Evolutionary conservation across 805 yeast species (phyloP).

Genomic region (Pichia eremophila): DNA sequence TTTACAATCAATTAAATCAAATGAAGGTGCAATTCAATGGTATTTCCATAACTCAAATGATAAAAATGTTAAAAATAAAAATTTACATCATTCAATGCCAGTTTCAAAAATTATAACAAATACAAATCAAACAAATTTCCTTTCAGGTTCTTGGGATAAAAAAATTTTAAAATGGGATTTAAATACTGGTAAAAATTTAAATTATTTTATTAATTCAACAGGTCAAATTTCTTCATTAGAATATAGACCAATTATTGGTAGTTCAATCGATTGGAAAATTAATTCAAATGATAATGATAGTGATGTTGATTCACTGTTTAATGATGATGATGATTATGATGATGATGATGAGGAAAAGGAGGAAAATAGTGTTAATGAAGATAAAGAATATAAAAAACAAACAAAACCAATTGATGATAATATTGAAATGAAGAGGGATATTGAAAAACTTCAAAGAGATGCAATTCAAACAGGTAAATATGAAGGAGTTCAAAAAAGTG

Average conservation of each 20-base stretch:
- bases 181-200: conserved; percentile 50
- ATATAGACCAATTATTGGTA: conserved; percentile 53
- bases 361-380: conserved; percentile 29
- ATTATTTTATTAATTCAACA: conserved; percentile 44
- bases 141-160: conserved; percentile 91
- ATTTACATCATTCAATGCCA: conserved; percentile 51
- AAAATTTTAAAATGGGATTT: conserved; percentile 77
- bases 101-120: conserved; percentile 66
- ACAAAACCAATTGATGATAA: not conserved
- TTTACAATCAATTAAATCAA: conserved; percentile 70
- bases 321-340: conserved; percentile 33
- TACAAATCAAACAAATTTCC: conserved; percentile 47
- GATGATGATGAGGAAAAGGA: conserved; percentile 17
- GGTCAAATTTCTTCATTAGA: conserved; percentile 77
- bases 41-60: conserved; percentile 38
- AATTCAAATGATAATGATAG: conserved; percentile 8
- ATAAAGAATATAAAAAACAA: conserved; percentile 15
- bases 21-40: conserved; percentile 74
- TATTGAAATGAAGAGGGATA: conserved; percentile 8
- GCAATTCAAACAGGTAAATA: conserved; percentile 22
- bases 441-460: conserved; percentile 36
- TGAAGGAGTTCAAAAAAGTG: conserved; percentile 21
- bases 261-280: conserved; percentile 25
- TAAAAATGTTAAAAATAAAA: conserved; percentile 15
- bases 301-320: conserved; percentile 35